These are phyloP conservation scores for Diaporthe helianthi DNA, from an alignment of 2,329 filamentous ascomycete species.

Conservation along the genomic window DNA sequence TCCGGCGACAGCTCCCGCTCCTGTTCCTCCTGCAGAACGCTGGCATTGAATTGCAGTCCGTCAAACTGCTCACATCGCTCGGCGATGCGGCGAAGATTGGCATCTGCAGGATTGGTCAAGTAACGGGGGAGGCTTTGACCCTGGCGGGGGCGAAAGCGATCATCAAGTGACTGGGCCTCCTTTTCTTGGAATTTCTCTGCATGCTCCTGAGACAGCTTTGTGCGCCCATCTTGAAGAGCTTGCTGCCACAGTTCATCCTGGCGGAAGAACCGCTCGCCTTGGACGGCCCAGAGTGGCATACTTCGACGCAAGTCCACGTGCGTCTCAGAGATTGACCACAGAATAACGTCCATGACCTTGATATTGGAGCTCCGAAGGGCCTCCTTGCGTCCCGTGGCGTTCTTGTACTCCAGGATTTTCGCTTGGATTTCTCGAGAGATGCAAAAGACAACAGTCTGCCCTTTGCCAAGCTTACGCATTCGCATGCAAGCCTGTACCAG, in stretches of 20 bases:
- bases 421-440: slow-evolving; percentile 64
- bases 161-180: slow-evolving; percentile 59
- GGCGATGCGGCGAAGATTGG: not conserved
- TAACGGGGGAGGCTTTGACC: not conserved
- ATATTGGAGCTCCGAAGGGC: not conserved
- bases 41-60: slow-evolving; percentile 41
- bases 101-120: not conserved
- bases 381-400: not conserved
- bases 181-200: slow-evolving; percentile 59
- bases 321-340: slow-evolving; percentile 67
- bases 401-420: slow-evolving; percentile 50
- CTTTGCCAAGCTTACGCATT: slow-evolving; percentile 72
- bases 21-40: slow-evolving; percentile 67
- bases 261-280: slow-evolving; percentile 60
- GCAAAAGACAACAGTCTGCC: slow-evolving; percentile 70
- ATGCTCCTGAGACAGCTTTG: slow-evolving; percentile 37
- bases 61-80: slow-evolving; percentile 42
- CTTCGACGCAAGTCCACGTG: slow-evolving; percentile 54
- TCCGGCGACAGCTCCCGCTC: slow-evolving; percentile 73
- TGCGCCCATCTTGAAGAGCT: not conserved
- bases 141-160: slow-evolving; percentile 56
- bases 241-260: slow-evolving; percentile 44
- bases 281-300: slow-evolving; percentile 66
- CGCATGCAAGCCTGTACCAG: slow-evolving; percentile 76
- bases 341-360: slow-evolving; percentile 54